Conservation (phyloP, 2,329 filamentous ascomycete genomes). For the Coccinonectria pachysandricola region DNA sequence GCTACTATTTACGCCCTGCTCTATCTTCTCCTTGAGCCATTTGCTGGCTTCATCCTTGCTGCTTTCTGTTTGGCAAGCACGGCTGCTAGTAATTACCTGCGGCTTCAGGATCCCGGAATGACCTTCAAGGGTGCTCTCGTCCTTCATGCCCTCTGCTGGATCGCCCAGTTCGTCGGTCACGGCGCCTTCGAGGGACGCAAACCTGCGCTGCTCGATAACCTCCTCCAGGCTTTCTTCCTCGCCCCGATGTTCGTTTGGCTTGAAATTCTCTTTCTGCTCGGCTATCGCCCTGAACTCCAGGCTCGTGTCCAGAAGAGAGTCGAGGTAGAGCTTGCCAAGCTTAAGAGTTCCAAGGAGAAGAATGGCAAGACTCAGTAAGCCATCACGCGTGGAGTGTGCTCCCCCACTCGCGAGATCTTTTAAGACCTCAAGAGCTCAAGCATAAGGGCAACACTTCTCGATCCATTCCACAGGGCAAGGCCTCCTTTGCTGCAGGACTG, state of each 20-base stretch:
- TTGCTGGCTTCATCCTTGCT: conserved; percentile 71
- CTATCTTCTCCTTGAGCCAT: conserved; percentile 88
- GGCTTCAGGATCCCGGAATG: conserved; percentile 40
- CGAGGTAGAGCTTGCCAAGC: conserved; percentile 64
- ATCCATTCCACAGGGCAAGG: too few species aligned
- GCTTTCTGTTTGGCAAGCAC: conserved; percentile 66
- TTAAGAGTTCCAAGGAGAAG: conserved; percentile 47
- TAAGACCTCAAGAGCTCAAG: too few species aligned
- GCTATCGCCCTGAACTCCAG: conserved; percentile 83
- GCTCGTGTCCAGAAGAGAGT: conserved; percentile 69
- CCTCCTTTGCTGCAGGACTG: too few species aligned
- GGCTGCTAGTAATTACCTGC: conserved; percentile 65
- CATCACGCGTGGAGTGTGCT: too few species aligned
- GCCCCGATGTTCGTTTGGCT: conserved; percentile 97
- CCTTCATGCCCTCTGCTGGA: conserved; percentile 67
- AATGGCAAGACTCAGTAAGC: conserved; percentile 42
- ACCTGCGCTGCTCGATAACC: conserved; percentile 81
- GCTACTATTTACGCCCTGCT: conserved; percentile 63
- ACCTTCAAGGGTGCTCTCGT: conserved; percentile 50
- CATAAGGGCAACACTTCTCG: too few species aligned
- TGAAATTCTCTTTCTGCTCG: conserved; percentile 79
- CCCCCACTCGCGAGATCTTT: too few species aligned
- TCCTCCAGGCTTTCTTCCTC: conserved; percentile 83
- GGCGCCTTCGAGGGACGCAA: conserved; percentile 80
- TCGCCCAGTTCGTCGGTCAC: conserved; percentile 86